These are phyloP conservation scores for Pichia sp. DNA, from an alignment of 1,139 yeast species.

Conservation along the genomic window DNA sequence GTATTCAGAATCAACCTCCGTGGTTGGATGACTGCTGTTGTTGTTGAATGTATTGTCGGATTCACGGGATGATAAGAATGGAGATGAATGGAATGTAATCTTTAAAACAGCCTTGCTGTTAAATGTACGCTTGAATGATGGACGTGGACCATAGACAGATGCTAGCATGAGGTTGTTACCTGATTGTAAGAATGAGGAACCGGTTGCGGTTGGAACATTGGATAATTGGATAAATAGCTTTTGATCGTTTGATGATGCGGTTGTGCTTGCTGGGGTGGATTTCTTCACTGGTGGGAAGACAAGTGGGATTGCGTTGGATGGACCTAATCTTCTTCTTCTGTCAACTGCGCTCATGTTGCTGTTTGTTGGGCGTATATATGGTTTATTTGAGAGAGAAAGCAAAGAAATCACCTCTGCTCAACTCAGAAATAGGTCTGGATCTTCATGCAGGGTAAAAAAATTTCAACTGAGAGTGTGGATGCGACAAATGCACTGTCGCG, in stretches of 20 bases:
- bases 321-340: slow-evolving; percentile 73
- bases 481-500: neutral
- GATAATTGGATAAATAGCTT: slow-evolving; percentile 50
- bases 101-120: slow-evolving; percentile 29
- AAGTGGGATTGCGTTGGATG: slow-evolving; percentile 55
- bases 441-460: too few species aligned
- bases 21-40: neutral
- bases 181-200: slow-evolving; percentile 77
- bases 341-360: slow-evolving; percentile 46
- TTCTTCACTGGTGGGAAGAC: slow-evolving; percentile 31
- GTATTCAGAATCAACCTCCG: slow-evolving; percentile 8
- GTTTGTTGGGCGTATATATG: neutral
- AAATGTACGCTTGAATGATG: slow-evolving; percentile 43
- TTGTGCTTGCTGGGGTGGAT: neutral
- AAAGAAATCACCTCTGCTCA: too few species aligned
- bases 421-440: too few species aligned
- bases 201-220: slow-evolving; percentile 70
- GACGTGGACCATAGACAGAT: slow-evolving; percentile 87
- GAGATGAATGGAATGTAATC: slow-evolving; percentile 24
- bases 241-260: neutral
- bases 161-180: slow-evolving; percentile 63
- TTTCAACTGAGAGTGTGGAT: neutral
- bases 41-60: neutral
- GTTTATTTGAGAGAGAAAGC: too few species aligned
- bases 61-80: slow-evolving; percentile 17